phyloP scores from a whole-genome alignment of 176 grass and related monocot genomes.

The Oryza officinalis region DNA sequence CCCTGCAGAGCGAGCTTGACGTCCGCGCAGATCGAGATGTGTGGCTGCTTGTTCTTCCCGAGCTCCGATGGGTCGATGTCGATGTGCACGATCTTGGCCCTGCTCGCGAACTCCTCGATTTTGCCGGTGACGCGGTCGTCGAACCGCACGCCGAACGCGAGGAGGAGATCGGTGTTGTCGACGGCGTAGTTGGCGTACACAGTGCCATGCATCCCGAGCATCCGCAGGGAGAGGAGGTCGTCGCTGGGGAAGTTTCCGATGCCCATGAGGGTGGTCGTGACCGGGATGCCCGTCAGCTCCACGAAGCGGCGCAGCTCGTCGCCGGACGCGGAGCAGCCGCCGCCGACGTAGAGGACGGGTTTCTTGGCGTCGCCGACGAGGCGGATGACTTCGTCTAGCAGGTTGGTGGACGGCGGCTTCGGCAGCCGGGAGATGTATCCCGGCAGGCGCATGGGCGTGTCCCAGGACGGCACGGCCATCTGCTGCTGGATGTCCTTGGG shows the following conservation, averaged over 20 bases:
- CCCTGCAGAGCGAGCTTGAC: slow-evolving; percentile 72
- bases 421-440: slow-evolving; percentile 35
- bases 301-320: slow-evolving; percentile 39
- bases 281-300: slow-evolving; percentile 33
- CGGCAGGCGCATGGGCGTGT: background rate
- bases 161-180: slow-evolving; percentile 83
- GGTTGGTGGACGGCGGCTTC: background rate
- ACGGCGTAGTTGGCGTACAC: slow-evolving; percentile 84
- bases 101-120: slow-evolving; percentile 89
- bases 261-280: slow-evolving; percentile 42
- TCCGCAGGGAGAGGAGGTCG: slow-evolving; percentile 21
- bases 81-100: slow-evolving; percentile 94
- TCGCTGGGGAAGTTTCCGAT: slow-evolving; percentile 31
- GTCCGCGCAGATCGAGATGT: slow-evolving; percentile 83
- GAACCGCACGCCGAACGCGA: slow-evolving; percentile 92
- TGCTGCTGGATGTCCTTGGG: slow-evolving; percentile 6
- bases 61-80: slow-evolving; percentile 97
- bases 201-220: slow-evolving; percentile 48
- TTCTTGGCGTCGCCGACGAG: background rate
- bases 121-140: slow-evolving; percentile 92
- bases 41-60: slow-evolving; percentile 97
- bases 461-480: background rate
- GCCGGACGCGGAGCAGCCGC: slow-evolving; percentile 32
- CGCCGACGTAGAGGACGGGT: slow-evolving; percentile 43
- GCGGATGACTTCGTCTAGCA: slow-evolving; percentile 29